A percentile compares a stretch with the other conserved stretches of the same genome.
These are phyloP conservation scores for Curvularia sp. DNA, from an alignment of 2,329 filamentous ascomycete genomes.

Conservation along the genomic window DNA sequence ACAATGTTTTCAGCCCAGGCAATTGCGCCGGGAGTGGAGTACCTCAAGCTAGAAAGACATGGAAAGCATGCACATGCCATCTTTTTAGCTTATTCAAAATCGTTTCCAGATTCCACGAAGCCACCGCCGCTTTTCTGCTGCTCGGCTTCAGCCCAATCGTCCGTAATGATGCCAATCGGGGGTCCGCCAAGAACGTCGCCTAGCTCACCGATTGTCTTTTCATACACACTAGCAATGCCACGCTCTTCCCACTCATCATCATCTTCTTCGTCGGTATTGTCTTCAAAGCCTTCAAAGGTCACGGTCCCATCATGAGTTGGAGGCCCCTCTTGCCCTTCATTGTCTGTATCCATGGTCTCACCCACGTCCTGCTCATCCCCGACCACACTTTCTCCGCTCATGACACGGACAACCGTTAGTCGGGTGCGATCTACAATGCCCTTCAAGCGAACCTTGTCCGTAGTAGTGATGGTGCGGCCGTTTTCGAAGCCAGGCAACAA, in stretches of 20 bases:
- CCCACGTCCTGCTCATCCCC: conserved; percentile 41
- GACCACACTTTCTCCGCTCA: conserved; percentile 62
- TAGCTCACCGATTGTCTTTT: conserved; percentile 77
- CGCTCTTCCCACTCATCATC: conserved; percentile 42
- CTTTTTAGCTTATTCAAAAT: conserved; percentile 15
- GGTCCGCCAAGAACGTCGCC: conserved; percentile 68
- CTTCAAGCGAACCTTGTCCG: conserved; percentile 87
- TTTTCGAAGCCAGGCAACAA: conserved; percentile 74
- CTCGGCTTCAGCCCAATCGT: conserved; percentile 38
- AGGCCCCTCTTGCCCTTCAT: conserved; percentile 35
- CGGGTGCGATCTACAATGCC: conserved; percentile 81
- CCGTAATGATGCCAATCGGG: conserved; percentile 58
- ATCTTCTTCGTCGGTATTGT: conserved; percentile 58
- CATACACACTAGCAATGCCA: conserved; percentile 71
- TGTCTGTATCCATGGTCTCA: conserved; percentile 43
- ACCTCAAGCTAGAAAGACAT: background rate
- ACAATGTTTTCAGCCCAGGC: no score
- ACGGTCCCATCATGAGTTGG: conserved; percentile 32
- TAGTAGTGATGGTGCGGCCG: conserved; percentile 71
- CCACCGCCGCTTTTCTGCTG: conserved; percentile 21
- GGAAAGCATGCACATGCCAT: background rate
- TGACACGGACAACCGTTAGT: conserved; percentile 71
- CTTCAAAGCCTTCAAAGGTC: conserved; percentile 49
- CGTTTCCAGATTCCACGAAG: conserved; percentile 25
- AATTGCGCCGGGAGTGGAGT: background rate